Evolutionary conservation across 1,284 basidiomycete species (phyloP).

Genomic region (Ceratobasidium sp.): DNA sequence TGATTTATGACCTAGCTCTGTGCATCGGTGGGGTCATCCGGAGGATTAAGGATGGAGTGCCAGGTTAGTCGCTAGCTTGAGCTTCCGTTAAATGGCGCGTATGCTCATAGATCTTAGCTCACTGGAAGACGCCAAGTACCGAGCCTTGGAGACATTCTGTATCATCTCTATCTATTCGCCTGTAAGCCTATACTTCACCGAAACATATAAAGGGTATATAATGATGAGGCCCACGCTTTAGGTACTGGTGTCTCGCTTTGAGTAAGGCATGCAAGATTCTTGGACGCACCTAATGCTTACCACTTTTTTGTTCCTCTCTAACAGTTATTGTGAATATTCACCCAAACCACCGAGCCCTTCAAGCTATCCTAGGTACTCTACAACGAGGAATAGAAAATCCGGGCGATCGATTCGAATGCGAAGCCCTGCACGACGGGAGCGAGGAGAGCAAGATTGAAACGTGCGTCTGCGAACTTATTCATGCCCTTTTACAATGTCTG

Average conservation of each 20-base stretch:
- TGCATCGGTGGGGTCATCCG: neutral
- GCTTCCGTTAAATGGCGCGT: neutral
- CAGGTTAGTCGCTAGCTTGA: neutral
- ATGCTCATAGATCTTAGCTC: neutral
- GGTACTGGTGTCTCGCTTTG: constrained; percentile 14
- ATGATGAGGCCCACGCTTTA: neutral
- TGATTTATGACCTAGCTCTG: neutral
- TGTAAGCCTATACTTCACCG: neutral
- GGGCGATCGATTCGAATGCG: neutral
- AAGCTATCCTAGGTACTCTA: neutral
- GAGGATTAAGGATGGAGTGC: neutral
- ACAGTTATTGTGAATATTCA: constrained; percentile 32
- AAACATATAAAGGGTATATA: neutral
- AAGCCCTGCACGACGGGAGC: neutral
- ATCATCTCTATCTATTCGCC: neutral
- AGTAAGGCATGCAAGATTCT: neutral
- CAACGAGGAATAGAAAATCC: neutral
- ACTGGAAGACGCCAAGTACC: neutral
- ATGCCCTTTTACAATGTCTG: neutral
- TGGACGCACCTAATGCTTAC: neutral
- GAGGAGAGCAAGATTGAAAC: neutral
- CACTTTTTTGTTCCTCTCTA: neutral
- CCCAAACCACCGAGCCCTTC: neutral
- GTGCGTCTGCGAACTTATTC: neutral
- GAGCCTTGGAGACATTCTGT: neutral